Percentiles rank a stretch among this genome's conserved stretches.
These are phyloP conservation scores for Amaranthus hypochondriacus DNA, from an alignment of 148 eudicot species.

Conservation along the genomic window DNA sequence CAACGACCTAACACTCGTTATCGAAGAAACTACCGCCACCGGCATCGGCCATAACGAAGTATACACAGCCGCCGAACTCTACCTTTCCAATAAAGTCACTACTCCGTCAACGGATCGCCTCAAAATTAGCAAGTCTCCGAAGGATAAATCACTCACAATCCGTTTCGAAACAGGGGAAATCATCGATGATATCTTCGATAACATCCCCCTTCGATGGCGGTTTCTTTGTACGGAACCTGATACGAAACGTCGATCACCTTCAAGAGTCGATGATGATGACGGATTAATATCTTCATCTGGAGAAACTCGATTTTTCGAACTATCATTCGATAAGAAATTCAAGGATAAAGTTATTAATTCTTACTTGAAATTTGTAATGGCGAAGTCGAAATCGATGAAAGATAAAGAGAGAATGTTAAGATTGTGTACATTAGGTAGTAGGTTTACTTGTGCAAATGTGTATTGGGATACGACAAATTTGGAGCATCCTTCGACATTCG, in stretches of 20 bases:
- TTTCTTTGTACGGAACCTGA: slow-evolving; percentile 35
- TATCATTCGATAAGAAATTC: slow-evolving; percentile 33
- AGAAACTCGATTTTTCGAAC: slow-evolving; percentile 36
- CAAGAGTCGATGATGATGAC: slow-evolving; percentile 7
- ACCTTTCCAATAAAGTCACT: slow-evolving; percentile 41
- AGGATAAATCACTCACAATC: slow-evolving; percentile 39
- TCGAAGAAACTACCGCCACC: slow-evolving; percentile 32
- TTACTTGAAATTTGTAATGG: slow-evolving; percentile 34
- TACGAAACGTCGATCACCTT: background rate
- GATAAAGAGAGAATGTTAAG: slow-evolving; percentile 30
- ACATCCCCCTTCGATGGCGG: slow-evolving; percentile 35
- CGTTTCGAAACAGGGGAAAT: slow-evolving; percentile 36
- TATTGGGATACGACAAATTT: slow-evolving; percentile 31
- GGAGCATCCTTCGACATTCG: slow-evolving; percentile 50
- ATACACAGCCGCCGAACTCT: slow-evolving; percentile 45
- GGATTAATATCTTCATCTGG: background rate
- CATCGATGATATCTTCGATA: slow-evolving; percentile 30
- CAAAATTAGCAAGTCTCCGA: slow-evolving; percentile 38
- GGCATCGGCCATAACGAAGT: slow-evolving; percentile 43
- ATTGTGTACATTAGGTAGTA: slow-evolving; percentile 27
- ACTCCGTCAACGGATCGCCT: slow-evolving; percentile 39
- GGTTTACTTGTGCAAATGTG: slow-evolving; percentile 5
- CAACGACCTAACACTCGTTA: slow-evolving; percentile 37
- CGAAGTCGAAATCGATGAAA: slow-evolving; percentile 25
- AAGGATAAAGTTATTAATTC: slow-evolving; percentile 26